Conservation (phyloP, 176 grass and related monocot genomes). For the Cocos nucifera region DNA sequence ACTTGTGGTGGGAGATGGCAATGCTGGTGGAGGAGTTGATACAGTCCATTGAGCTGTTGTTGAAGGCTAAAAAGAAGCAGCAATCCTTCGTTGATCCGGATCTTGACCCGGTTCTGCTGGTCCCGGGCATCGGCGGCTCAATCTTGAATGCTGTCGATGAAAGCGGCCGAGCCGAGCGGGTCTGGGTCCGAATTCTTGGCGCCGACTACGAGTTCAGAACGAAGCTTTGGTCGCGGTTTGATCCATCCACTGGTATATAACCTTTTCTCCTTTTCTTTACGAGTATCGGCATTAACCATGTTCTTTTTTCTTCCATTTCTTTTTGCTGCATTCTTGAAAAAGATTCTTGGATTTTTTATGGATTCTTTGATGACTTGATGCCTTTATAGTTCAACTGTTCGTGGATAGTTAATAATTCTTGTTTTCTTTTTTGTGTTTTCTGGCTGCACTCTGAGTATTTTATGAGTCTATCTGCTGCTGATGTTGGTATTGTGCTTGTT, state of each 20-base stretch:
- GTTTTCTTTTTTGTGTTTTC: no score
- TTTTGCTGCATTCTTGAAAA: no score
- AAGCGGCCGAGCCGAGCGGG: constrained; percentile 57
- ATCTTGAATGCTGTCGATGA: constrained; percentile 76
- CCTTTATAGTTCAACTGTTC: no score
- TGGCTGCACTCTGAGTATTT: no score
- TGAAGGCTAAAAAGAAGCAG: constrained; percentile 42
- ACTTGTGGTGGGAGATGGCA: constrained; percentile 24
- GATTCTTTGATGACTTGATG: no score
- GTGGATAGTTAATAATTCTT: no score
- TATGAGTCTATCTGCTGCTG: no score
- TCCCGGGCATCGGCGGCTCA: constrained; percentile 73
- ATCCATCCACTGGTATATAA: constrained; percentile 53
- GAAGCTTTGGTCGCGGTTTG: constrained; percentile 88
- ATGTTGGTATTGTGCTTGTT: no score
- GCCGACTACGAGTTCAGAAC: constrained; percentile 72
- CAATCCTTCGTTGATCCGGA: constrained; percentile 45
- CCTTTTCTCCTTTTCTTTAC: neutral
- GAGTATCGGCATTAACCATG: no score
- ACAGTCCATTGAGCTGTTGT: constrained; percentile 67
- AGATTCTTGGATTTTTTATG: no score
- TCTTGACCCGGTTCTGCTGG: constrained; percentile 76
- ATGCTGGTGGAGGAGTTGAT: constrained; percentile 60
- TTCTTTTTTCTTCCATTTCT: no score
- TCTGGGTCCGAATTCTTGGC: constrained; percentile 83